phyloP scores from a whole-genome alignment of 2,329 filamentous ascomycete species.

The Colletotrichum costaricense region DNA sequence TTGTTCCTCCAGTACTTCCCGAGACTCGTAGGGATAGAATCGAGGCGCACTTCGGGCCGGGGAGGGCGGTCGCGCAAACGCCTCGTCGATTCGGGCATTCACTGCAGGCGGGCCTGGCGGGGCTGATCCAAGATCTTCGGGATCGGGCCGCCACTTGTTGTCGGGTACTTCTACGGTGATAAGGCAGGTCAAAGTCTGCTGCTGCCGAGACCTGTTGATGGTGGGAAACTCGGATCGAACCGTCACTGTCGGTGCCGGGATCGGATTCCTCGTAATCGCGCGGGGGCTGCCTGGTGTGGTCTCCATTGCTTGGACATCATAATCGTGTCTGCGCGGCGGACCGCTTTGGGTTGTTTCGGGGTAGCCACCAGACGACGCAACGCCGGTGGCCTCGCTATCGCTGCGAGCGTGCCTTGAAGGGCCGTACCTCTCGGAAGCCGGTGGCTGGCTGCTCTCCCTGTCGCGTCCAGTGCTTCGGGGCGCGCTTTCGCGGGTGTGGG shows the following conservation, averaged over 20 bases:
- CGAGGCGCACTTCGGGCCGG: constrained; percentile 67
- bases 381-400: constrained; percentile 81
- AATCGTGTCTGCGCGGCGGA: constrained; percentile 84
- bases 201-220: constrained; percentile 88
- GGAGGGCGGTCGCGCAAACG: constrained; percentile 67
- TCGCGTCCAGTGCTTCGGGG: constrained; percentile 49
- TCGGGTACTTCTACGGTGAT: constrained; percentile 95
- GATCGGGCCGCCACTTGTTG: constrained; percentile 88
- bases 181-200: constrained; percentile 93
- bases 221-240: constrained; percentile 98
- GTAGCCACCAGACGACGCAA: constrained; percentile 83
- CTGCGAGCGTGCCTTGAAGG: constrained; percentile 74
- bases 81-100: constrained; percentile 61
- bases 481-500: constrained; percentile 50
- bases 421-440: constrained; percentile 56
- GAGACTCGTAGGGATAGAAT: constrained; percentile 78
- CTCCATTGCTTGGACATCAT: constrained; percentile 97
- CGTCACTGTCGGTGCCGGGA: constrained; percentile 90
- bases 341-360: constrained; percentile 78
- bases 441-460: constrained; percentile 62
- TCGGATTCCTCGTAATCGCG: constrained; percentile 81
- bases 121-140: constrained; percentile 77
- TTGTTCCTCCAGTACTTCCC: constrained; percentile 83
- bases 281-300: constrained; percentile 82
- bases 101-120: constrained; percentile 55